Percentiles rank a stretch among this genome's conserved stretches.
Conservation (phyloP, 2,329 filamentous ascomycete species). For the Ophiostoma himal-ulmi region DNA sequence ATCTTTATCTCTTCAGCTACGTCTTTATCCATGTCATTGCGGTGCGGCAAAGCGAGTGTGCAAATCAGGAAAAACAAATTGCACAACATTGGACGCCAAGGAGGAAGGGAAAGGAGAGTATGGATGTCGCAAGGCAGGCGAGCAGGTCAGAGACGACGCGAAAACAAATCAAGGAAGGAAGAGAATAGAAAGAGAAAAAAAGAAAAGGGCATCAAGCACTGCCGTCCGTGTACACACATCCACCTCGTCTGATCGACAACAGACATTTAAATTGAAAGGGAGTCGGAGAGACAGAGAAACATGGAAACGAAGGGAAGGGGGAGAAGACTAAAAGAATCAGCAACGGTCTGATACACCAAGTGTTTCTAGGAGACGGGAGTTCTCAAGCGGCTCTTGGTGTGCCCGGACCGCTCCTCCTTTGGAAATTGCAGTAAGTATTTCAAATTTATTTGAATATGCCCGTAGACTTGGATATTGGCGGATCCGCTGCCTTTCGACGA, state of each 20-base stretch:
- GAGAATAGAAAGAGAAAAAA: no score
- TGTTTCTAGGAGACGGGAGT: constrained; percentile 5
- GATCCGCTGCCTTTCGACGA: background rate
- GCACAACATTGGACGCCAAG: constrained; percentile 13
- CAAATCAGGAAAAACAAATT: background rate
- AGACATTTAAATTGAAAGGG: constrained; percentile 18
- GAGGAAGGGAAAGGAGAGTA: background rate
- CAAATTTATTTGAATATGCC: background rate
- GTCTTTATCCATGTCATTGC: no score
- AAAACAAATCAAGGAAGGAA: background rate
- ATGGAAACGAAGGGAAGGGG: background rate
- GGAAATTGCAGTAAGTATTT: background rate
- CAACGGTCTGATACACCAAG: constrained; percentile 1
- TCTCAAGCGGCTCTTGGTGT: background rate
- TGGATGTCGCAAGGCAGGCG: background rate
- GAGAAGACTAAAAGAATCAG: background rate
- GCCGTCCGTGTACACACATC: background rate
- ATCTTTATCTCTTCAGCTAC: background rate
- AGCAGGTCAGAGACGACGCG: background rate
- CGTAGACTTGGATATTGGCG: background rate
- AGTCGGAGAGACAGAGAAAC: background rate
- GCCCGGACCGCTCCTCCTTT: background rate
- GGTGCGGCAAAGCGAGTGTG: background rate
- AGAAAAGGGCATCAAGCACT: background rate
- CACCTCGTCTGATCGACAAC: constrained; percentile 23